A percentile compares a stretch with the other conserved stretches of the same genome.
phyloP scores from a whole-genome alignment of 1,284 basidiomycete species.

The Trichosporon sp. region DNA sequence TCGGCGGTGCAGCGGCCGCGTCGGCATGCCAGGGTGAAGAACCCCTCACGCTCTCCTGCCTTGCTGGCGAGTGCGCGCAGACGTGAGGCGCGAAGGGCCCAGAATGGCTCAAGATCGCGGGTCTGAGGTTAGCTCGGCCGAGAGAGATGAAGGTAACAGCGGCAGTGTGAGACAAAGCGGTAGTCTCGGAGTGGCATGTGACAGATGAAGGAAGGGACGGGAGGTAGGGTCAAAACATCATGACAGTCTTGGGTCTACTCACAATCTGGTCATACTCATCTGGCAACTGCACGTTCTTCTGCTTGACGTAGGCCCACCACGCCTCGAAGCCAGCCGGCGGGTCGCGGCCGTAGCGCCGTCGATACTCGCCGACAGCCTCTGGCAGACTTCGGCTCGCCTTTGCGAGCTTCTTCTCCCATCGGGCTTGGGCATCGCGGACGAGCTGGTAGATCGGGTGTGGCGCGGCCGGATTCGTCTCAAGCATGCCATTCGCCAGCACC shows the following conservation, averaged over 20 bases:
- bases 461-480: constrained; percentile 34
- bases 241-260: too few relatives aligned
- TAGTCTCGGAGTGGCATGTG: too few relatives aligned
- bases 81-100: constrained; percentile 28
- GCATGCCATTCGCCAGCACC: constrained; percentile 34
- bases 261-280: constrained; percentile 49
- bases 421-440: constrained; percentile 36
- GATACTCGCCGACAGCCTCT: constrained; percentile 48
- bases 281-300: constrained; percentile 36
- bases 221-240: too few relatives aligned
- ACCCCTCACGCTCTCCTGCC: constrained; percentile 30
- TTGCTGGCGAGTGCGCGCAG: constrained; percentile 21
- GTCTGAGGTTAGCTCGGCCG: constrained; percentile 21
- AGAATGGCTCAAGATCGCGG: constrained; percentile 44
- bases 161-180: too few relatives aligned
- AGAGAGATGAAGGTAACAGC: too few relatives aligned
- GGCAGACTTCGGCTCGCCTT: constrained; percentile 45
- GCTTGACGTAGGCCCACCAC: constrained; percentile 39
- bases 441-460: constrained; percentile 48
- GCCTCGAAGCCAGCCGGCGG: constrained; percentile 46
- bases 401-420: constrained; percentile 46
- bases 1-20: constrained; percentile 21
- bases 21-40: constrained; percentile 39
- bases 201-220: too few relatives aligned
- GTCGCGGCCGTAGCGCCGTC: constrained; percentile 40